phyloP scores from a whole-genome alignment of 768 basidiomycete genomes.

The Tephrocybe sp. region DNA sequence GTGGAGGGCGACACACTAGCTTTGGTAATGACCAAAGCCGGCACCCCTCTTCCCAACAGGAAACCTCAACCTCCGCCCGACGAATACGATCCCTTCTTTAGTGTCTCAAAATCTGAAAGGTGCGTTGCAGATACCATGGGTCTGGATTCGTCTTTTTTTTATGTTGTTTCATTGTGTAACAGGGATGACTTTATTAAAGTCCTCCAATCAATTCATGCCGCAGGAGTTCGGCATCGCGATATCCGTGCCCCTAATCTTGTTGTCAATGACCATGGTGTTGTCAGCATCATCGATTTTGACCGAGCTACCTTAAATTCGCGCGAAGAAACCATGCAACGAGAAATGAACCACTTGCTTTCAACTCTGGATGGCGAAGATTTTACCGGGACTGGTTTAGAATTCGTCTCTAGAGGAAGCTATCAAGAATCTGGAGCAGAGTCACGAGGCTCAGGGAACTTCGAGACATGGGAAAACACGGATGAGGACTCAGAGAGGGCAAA shows the following conservation, averaged over 20 bases:
- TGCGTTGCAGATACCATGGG: not conserved
- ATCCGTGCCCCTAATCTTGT: conserved; percentile 22
- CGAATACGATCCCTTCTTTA: not conserved
- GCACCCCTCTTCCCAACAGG: not conserved
- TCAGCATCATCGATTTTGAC: conserved; percentile 26
- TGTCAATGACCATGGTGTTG: conserved; percentile 13
- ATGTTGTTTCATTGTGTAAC: not conserved
- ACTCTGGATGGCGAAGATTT: not conserved
- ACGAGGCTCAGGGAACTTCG: not conserved
- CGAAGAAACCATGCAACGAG: not conserved
- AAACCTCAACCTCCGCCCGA: not conserved
- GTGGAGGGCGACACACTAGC: conserved; percentile 9
- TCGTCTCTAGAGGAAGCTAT: not conserved
- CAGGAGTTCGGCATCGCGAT: conserved; percentile 23
- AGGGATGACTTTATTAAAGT: conserved; percentile 8
- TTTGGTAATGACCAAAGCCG: conserved; percentile 16
- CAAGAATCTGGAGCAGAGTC: not conserved
- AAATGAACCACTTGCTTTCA: not conserved
- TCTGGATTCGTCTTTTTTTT: not conserved
- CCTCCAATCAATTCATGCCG: conserved; percentile 21
- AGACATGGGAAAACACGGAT: not conserved
- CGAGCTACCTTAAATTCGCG: conserved; percentile 8
- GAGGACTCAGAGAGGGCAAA: not conserved
- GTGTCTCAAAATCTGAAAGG: conserved; percentile 1
- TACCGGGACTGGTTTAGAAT: not conserved